Evolutionary conservation across 2,329 filamentous ascomycete genomes (phyloP), one percentile per base, ranked within the genome.

Genomic region (Cladosporium sphaerospermum): DNA sequence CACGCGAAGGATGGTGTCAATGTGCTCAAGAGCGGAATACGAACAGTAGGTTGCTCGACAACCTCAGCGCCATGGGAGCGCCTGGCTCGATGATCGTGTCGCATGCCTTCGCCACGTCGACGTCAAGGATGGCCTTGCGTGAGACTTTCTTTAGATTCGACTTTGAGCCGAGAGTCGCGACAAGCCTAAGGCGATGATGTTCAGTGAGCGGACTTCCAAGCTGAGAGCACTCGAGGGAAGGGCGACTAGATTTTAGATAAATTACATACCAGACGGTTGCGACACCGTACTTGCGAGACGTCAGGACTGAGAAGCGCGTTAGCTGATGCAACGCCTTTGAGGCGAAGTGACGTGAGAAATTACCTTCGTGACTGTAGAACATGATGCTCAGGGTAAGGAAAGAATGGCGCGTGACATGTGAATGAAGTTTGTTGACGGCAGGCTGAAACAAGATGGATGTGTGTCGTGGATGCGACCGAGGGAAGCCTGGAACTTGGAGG

Each of bases 341-440:
- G 11, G 16, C 9, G 14, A 18, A 4, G 34, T 84, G 23, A 28
- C 23, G 23, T 7, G 23, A 28, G 5, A 28, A 67, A 16, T 16
- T 75, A 93, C 92, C 89, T 72, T 96, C 91, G 73, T 96, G 89
- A 63, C 88, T 95, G 74, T 96, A 97, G 69, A 96, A 96, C 91
- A 96, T 96, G 61, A 34, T 69, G 64, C 44, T 18, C 42, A 39
- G 18, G 9, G 39, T 33, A 13, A 16, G n/a, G 16, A 28, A 11
- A n/a, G 8, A 14, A 9, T 8, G 6, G 31, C 11, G n/a, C 4
- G 32, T 28, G 40, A 34, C 48, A 51, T 44, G 13, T 23, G 40
- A 8, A 2, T 14, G 36, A n/a, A 14, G 16, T 41, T 2, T 44
- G 16, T 8, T 28, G 39, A 23, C 34, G 39, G 47, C 8, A 14